Base-by-base conservation (phyloP, 164 flowering plant genomes). In the Echeveria elegans region DNA sequence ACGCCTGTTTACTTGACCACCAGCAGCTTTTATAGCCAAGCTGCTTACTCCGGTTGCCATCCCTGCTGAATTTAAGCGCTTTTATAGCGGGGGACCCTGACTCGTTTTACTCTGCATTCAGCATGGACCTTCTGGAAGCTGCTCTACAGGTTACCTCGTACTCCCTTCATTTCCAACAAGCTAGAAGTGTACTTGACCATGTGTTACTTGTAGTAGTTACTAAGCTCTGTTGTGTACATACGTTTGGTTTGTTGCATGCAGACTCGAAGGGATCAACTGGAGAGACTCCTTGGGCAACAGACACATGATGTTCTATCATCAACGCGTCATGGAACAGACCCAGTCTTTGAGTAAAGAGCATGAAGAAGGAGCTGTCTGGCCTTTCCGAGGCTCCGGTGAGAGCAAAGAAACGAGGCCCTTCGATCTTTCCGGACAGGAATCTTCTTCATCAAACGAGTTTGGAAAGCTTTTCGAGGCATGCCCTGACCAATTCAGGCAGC, bases 71-170 rank as follows among this genome's bases (percentile, higher is more conserved):
- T 74, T 63, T 64, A 60, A 75, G 84, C 67, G 69, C 18, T 88
- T 77, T 65, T 79, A 73, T 45, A 78, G 75, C 0, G 62, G 83
- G 2, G 88, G 90, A 84, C 65, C 86, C 83, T 16, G 79, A 82
- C 63, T 80, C 93, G 0, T 81, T 74, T 66, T 85, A 52, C 80
- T 70, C 38, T 4, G 82, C 81, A 26, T 88, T 88, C 79, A 84
- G 87, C 80, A 26, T 31, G 6, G 85, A 86, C 4, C 28, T 89
- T 9, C 79, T 86, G 30, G 80, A 82, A 68, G 87, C 96, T 16
- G 85, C 93, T 21, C 65, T 89, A 48, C 82, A 86, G 66, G 96
- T 88, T 4, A 30, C 10, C 2, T 30, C 7, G 3, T 16, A 43
- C n/a, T n/a, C n/a, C n/a, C n/a, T n/a, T n/a, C n/a, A n/a, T n/a